A percentile compares a stretch with the other conserved stretches of the same genome.
phyloP scores from a whole-genome alignment of 176 grass and related monocot genomes.

The Aegilops umbellulata region DNA sequence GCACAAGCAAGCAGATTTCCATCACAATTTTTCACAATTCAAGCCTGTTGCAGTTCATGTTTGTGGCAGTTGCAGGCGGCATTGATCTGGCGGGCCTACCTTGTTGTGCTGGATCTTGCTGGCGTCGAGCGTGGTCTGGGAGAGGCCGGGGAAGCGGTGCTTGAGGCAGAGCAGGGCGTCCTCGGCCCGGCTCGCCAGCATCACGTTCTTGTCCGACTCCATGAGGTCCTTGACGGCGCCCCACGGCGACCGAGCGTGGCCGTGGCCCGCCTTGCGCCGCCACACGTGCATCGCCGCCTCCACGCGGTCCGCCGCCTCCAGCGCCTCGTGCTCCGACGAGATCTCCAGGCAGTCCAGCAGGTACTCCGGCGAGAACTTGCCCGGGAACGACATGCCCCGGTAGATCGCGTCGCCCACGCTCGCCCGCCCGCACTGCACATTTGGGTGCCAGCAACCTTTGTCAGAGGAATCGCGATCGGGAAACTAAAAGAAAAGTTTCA shows the following conservation, averaged over 20 bases:
- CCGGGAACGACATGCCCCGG: slow-evolving; percentile 75
- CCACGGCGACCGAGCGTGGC: slow-evolving; percentile 52
- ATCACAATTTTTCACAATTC: slow-evolving; percentile 1
- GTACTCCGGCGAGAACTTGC: slow-evolving; percentile 72
- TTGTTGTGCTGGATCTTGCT: slow-evolving; percentile 91
- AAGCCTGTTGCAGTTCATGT: not conserved
- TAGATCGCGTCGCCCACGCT: slow-evolving; percentile 76
- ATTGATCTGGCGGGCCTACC: slow-evolving; percentile 25
- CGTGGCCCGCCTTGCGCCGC: slow-evolving; percentile 53
- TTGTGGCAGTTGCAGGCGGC: not conserved
- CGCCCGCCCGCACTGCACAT: slow-evolving; percentile 55
- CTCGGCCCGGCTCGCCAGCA: slow-evolving; percentile 62
- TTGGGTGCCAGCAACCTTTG: not conserved
- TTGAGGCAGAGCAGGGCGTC: slow-evolving; percentile 70
- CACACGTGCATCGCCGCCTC: slow-evolving; percentile 89
- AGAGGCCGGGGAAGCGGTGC: slow-evolving; percentile 60
- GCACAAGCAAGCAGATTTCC: not conserved
- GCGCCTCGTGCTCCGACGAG: slow-evolving; percentile 75
- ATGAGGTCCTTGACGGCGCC: slow-evolving; percentile 78
- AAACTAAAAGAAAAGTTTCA: not conserved
- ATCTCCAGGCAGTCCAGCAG: slow-evolving; percentile 75
- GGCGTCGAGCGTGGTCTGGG: slow-evolving; percentile 72
- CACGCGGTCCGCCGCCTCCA: slow-evolving; percentile 61
- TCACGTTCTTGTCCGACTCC: slow-evolving; percentile 81
- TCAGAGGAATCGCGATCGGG: not conserved